These are phyloP conservation scores for Talaromyces sp. DNA, from an alignment of 2,329 filamentous ascomycete species.

Conservation along the genomic window DNA sequence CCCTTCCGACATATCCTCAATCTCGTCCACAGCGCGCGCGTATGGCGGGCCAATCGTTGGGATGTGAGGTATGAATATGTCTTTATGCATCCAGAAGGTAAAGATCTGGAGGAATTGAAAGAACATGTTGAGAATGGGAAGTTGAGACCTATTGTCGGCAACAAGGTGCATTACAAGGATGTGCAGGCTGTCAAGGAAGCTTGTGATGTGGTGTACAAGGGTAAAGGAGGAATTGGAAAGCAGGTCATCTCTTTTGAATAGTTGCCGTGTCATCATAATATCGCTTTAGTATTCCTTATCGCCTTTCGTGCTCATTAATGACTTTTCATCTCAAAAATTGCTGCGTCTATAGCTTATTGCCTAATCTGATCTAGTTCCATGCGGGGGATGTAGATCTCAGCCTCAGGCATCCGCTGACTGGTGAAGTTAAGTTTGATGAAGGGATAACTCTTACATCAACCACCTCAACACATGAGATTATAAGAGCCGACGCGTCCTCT, in stretches of 20 bases:
- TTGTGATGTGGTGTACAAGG: constrained; percentile 34
- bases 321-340: not conserved
- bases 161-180: constrained; percentile 39
- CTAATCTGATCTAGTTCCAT: not conserved
- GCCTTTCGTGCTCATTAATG: not conserved
- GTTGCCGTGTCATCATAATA: not conserved
- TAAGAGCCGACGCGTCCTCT: not conserved
- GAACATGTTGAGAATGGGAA: constrained; percentile 42
- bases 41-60: constrained; percentile 42
- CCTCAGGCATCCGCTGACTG: not conserved
- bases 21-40: constrained; percentile 33
- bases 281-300: not conserved
- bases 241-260: constrained; percentile 30
- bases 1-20: constrained; percentile 28
- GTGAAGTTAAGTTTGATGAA: not conserved
- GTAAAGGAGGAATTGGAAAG: constrained; percentile 43
- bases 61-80: constrained; percentile 40
- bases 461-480: not conserved
- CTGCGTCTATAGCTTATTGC: not conserved
- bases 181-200: constrained; percentile 39
- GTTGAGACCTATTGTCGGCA: constrained; percentile 40
- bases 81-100: constrained; percentile 37
- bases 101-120: constrained; percentile 39
- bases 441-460: constrained; percentile 5
- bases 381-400: not conserved